Percentiles rank a stretch among this genome's conserved stretches.
Evolutionary conservation across 129 eudicot species (phyloP).

Genomic region (Cynara cardunculus): DNA sequence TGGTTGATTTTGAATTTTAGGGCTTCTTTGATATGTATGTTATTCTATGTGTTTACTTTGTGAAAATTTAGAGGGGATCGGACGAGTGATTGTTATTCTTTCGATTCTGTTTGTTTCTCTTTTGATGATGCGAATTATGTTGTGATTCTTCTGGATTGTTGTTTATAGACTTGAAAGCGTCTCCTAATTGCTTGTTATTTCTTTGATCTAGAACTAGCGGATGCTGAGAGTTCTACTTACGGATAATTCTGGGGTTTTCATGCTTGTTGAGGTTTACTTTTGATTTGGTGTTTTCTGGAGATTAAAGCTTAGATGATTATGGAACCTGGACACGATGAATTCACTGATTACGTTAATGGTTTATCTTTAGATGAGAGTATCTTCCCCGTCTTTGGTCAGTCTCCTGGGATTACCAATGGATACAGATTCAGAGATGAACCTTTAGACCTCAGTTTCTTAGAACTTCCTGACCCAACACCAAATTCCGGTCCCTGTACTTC

Average conservation of each 20-base stretch:
- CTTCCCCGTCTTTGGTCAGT: slow-evolving; percentile 40
- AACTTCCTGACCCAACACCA: slow-evolving; percentile 27
- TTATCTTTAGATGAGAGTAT: slow-evolving; percentile 29
- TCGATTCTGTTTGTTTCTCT: neutral
- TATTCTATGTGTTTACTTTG: neutral
- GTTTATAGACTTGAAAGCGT: neutral
- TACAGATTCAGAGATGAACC: slow-evolving; percentile 39
- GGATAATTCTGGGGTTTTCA: neutral
- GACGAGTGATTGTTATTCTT: neutral
- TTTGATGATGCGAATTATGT: neutral
- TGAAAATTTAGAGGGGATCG: neutral
- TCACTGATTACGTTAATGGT: slow-evolving; percentile 32
- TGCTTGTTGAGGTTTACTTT: slow-evolving; percentile 5
- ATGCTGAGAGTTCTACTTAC: neutral
- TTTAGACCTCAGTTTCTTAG: slow-evolving; percentile 44
- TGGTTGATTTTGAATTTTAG: neutral
- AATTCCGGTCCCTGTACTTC: slow-evolving; percentile 33
- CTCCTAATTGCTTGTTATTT: neutral
- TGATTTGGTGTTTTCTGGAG: slow-evolving; percentile 2
- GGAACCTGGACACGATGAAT: slow-evolving; percentile 52
- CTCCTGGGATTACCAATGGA: slow-evolving; percentile 28
- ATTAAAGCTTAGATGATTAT: slow-evolving; percentile 33
- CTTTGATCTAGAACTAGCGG: slow-evolving; percentile 3
- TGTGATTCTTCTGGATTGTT: neutral
- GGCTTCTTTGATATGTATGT: neutral